Evolutionary conservation across 2,329 filamentous ascomycete species (phyloP), one percentile per base, ranked within the genome.

Genomic region (Trichoderma atrobrunneum): DNA sequence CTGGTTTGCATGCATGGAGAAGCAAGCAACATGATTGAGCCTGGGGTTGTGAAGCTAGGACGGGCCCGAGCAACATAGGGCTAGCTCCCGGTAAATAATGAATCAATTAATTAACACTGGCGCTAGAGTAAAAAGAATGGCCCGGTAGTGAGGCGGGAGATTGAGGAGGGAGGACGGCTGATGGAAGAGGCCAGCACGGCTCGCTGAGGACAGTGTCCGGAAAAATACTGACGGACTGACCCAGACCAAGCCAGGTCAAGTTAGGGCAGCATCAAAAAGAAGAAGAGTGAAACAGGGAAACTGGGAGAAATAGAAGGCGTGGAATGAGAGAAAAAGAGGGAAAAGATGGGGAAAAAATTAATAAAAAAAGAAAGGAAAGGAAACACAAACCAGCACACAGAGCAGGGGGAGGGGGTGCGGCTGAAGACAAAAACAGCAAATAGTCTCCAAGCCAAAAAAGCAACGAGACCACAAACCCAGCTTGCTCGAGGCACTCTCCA

Each of bases 1-100:
- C 65, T 24, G 56, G 65, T 69, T 61, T 69, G 65, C 63, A 67
- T 72, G 70, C 70, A 72, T 72, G 63, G 51, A 67, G 51, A 68
- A 62, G 70, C 62, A 72, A 72, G 70, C 65, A 60, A 48, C 65
- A 60, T 43, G 65, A 69, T 24, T 36, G 51, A 59, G 64, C 63
- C 62, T 62, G 70, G 70, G 63, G 62, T 67, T 57, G 32, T 72
- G 70, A 67, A 56, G 57, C 70, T 63, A 68, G 48, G 59, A 71
- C 60, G 39, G 67, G 43, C 67, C 67, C 70, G 70, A 71, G 26
- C 70, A 60, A 56, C 60, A 43, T 72, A 72, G 70, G 70, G 62
- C 70, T 72, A 65, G 60, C 28, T 69, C 54, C 54, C 65, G 56
- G 56, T 34, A 43, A 21, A 48, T 60, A 48, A 69, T 60, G 10